Base-by-base conservation (phyloP, 768 basidiomycete species). In the Symmetrospora coprosmae region DNA sequence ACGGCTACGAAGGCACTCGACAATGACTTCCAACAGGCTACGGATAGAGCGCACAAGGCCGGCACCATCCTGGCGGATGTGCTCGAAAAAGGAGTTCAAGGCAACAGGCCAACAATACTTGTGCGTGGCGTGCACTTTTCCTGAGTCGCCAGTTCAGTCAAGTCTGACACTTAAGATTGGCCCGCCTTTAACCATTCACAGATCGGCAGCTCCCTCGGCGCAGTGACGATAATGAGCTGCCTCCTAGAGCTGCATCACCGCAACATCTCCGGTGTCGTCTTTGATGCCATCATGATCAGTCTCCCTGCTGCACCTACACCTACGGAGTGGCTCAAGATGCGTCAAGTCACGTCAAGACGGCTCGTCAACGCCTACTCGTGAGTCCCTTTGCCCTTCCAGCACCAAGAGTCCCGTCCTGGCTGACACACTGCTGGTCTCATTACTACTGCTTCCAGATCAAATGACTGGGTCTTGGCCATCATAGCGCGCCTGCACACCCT, bases 151-250 rank as follows among this genome's bases (percentile, higher is more conserved):
- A n/a, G n/a, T n/a, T n/a, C n/a, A n/a, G n/a, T n/a, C 16, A 13
- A 23, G 25, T 34, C 40, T 33, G 19, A 8, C 14, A 35, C 46
- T 27, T 31, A 21, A 17, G 16, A 37, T 2, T 4, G 11, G 58
- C 16, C 17, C 13, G 0, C 14, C 30, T 39, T 13, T 27, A 50
- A 43, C 38, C n/a, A 3, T 31, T 5, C 8, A 11, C 63, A 74
- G 73, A 68, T 76, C 61, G 76, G 76, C 0, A 72, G 73, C 17
- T 75, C 75, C 5, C 70, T 76, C 4, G 76, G 76, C n/a, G 74
- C 76, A 59, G n/a, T 66, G 50, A 56, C 69, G 64, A 21, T 61
- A 66, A 40, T 67, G 56, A 23, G 53, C 37, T 65, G 55, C 55
- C 69, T 61, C 38, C 41, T 47, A 9, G 60, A 50, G 43, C 62